Evolutionary conservation across 2,329 filamentous ascomycete genomes (phyloP).

Genomic region (Escovopsis sp.): DNA sequence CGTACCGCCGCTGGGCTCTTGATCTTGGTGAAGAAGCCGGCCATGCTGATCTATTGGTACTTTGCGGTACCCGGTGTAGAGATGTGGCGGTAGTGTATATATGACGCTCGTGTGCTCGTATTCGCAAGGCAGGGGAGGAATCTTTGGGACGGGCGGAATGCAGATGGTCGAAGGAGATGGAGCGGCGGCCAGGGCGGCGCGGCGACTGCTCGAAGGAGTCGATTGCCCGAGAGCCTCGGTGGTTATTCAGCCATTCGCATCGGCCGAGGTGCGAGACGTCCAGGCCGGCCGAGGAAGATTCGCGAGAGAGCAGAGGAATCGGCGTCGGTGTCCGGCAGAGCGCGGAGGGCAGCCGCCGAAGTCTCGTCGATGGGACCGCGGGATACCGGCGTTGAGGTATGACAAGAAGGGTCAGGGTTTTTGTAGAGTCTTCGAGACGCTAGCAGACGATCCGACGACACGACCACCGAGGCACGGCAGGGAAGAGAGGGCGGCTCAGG

Average conservation of each 20-base stretch:
- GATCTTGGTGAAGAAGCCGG: conserved; percentile 44
- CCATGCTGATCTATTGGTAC: conserved; percentile 26
- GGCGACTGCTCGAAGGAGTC: conserved; percentile 17
- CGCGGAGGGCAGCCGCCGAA: too few relatives aligned
- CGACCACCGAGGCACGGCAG: too few relatives aligned
- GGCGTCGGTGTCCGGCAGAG: conserved; percentile 3
- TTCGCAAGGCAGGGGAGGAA: neutral
- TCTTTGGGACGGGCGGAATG: too few relatives aligned
- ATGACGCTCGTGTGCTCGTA: conserved; percentile 2
- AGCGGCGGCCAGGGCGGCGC: conserved; percentile 20
- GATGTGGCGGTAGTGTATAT: neutral
- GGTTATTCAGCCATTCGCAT: conserved; percentile 16
- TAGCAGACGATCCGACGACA: too few relatives aligned
- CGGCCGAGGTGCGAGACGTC: neutral
- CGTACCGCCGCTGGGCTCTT: conserved; percentile 40
- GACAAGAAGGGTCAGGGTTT: too few relatives aligned
- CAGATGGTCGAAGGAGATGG: conserved; percentile 8
- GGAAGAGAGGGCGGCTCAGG: too few relatives aligned
- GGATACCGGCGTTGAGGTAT: too few relatives aligned
- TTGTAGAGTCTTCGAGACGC: too few relatives aligned
- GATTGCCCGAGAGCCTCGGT: conserved; percentile 10
- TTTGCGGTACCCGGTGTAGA: conserved; percentile 2
- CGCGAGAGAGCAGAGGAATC: neutral
- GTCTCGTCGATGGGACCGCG: too few relatives aligned
- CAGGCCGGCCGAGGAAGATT: too few relatives aligned